These are phyloP conservation scores for Eragrostis curvula DNA, from an alignment of 176 grass and related monocot species.

Conservation along the genomic window DNA sequence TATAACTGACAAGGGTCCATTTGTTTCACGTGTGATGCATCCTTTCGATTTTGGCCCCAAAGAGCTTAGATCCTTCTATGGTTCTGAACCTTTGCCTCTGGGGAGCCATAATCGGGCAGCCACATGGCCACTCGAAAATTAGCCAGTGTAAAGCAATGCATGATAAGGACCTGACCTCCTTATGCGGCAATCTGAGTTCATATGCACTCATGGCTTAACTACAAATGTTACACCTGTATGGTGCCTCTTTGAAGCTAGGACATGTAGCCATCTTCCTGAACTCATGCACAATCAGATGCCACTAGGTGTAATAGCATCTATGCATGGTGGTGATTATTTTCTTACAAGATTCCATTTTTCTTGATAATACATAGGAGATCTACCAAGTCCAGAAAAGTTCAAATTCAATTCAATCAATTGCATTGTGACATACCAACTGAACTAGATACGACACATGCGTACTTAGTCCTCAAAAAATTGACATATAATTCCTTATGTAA, in stretches of 20 bases:
- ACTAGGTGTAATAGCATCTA: slow-evolving; percentile 4
- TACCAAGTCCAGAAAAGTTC: no score
- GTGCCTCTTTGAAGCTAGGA: slow-evolving; percentile 15
- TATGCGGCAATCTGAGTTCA: slow-evolving; percentile 7
- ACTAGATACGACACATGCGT: no score
- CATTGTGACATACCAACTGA: no score
- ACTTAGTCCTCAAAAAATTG: background rate
- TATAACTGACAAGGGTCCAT: slow-evolving; percentile 21
- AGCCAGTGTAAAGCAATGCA: slow-evolving; percentile 9
- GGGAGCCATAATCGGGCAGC: background rate
- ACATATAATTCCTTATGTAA: background rate
- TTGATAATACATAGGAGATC: no score
- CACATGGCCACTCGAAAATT: background rate
- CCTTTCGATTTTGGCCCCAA: background rate
- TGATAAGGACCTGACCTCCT: slow-evolving; percentile 30
- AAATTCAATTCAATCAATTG: no score
- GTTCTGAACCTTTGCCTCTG: background rate
- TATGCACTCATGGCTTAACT: background rate
- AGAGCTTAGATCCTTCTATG: background rate
- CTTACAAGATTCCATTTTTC: no score
- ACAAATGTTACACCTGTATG: slow-evolving; percentile 38
- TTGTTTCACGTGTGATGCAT: slow-evolving; percentile 11
- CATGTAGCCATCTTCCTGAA: background rate
- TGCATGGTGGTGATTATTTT: background rate
- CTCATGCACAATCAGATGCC: slow-evolving; percentile 35